Base-by-base conservation (phyloP, 441 rosid species). In the Caryocar brasiliense region DNA sequence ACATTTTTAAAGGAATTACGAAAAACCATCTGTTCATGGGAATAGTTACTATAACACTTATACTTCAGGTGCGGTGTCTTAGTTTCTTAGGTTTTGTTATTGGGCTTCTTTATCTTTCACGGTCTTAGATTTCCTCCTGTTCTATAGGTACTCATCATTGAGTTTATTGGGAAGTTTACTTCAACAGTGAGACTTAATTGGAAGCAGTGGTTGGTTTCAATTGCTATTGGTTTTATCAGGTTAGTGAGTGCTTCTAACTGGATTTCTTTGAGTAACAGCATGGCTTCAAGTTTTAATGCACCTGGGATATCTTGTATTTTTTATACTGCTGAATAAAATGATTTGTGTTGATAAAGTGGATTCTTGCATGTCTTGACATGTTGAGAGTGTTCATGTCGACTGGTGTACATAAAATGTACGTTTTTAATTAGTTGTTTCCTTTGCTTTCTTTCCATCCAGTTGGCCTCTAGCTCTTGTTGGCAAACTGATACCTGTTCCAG, bases 381-480 rank as follows among this genome's bases (percentile, higher is more conserved):
- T n/a, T n/a, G n/a, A n/a, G n/a, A n/a, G n/a, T n/a, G n/a, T n/a
- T n/a, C n/a, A n/a, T n/a, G n/a, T n/a, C n/a, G n/a, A n/a, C n/a
- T n/a, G n/a, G n/a, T n/a, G n/a, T n/a, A n/a, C n/a, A n/a, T n/a
- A n/a, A n/a, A n/a, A n/a, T n/a, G n/a, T n/a, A n/a, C n/a, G n/a
- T n/a, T n/a, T n/a, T n/a, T n/a, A n/a, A n/a, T n/a, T n/a, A n/a
- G n/a, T n/a, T n/a, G n/a, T n/a, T n/a, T n/a, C n/a, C n/a, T n/a
- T n/a, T n/a, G n/a, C n/a, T 25, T 51, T 40, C 26, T 51, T 27
- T 15, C 17, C n/a, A 32, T 37, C 21, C 67, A 92, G 98, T 56
- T 92, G 98, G 98, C 98, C 98, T 0, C 80, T 92, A 20, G 98
- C 86, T 27, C 22, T 56, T 36, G 23, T 83, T 47, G 98, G 82